A percentile compares a stretch with the other conserved stretches of the same genome.
Evolutionary conservation across 345 rosid genomes (phyloP).

Genomic region (Eucalyptus decipiens): DNA sequence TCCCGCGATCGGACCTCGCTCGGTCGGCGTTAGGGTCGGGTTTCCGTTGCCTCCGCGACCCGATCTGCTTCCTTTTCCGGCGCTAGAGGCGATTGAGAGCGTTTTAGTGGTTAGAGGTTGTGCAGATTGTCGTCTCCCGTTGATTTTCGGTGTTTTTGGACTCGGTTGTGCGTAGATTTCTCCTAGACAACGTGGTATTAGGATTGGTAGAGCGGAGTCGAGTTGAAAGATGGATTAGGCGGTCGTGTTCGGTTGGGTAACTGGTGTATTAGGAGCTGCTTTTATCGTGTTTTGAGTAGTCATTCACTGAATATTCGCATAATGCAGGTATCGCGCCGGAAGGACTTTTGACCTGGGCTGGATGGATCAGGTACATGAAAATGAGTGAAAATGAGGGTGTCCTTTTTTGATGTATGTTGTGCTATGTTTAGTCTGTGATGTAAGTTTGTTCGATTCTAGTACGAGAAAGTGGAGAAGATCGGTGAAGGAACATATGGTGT

Average conservation of each 20-base stretch:
- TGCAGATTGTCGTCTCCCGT: background rate
- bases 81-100: background rate
- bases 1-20: background rate
- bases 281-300: background rate
- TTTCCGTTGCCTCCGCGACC: background rate
- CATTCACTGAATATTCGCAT: background rate
- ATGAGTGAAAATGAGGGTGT: background rate
- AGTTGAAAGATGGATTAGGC: background rate
- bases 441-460: slow-evolving; percentile 21
- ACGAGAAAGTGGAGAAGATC: slow-evolving; percentile 98
- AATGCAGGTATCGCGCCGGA: background rate
- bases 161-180: background rate
- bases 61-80: background rate
- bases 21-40: background rate
- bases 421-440: background rate
- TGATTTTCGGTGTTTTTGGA: background rate
- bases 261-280: background rate
- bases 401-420: background rate
- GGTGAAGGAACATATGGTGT: slow-evolving; percentile 99
- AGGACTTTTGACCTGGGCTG: background rate
- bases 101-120: background rate
- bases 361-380: slow-evolving; percentile 46
- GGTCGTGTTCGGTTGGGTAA: background rate
- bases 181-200: no score
- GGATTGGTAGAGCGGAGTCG: background rate